A percentile compares a stretch with the other conserved stretches of the same genome.
These are phyloP conservation scores for Skeletonema costatum DNA, from an alignment of 108 stramenopile genomes.

Conservation along the genomic window DNA sequence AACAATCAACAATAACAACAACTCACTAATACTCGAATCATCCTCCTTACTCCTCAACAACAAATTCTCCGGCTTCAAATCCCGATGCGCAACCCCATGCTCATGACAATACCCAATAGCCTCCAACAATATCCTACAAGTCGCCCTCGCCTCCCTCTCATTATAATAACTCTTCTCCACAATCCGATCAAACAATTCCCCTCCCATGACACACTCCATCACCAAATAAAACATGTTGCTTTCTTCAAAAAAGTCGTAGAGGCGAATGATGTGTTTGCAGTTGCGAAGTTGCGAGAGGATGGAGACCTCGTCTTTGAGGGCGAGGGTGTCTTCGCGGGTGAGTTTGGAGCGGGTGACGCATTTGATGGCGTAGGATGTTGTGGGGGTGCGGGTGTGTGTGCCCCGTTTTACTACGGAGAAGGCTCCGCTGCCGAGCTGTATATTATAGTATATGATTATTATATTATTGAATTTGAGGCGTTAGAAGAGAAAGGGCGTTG, in stretches of 20 bases:
- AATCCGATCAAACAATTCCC: constrained; percentile 97
- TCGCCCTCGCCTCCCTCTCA: constrained; percentile 91
- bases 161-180: constrained; percentile 91
- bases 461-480: background rate
- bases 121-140: constrained; percentile 77
- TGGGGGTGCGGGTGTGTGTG: constrained; percentile 51
- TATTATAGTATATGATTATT: background rate
- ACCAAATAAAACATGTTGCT: constrained; percentile 80
- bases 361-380: constrained; percentile 68
- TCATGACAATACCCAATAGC: constrained; percentile 86
- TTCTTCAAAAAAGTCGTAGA: constrained; percentile 93
- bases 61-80: constrained; percentile 96
- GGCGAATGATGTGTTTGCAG: constrained; percentile 81
- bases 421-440: constrained; percentile 83
- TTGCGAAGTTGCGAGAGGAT: constrained; percentile 80
- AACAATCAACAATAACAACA: too few relatives aligned
- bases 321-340: constrained; percentile 77
- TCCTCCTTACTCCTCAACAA: constrained; percentile 78
- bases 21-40: constrained; percentile 77
- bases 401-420: constrained; percentile 82
- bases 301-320: constrained; percentile 81
- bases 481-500: background rate
- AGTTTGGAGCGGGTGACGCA: constrained; percentile 76
- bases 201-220: constrained; percentile 91
- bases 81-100: constrained; percentile 86